Evolutionary conservation across 306 rosid species (phyloP), one percentile per base, ranked within the genome.

Genomic region (Bauhinia variegata): DNA sequence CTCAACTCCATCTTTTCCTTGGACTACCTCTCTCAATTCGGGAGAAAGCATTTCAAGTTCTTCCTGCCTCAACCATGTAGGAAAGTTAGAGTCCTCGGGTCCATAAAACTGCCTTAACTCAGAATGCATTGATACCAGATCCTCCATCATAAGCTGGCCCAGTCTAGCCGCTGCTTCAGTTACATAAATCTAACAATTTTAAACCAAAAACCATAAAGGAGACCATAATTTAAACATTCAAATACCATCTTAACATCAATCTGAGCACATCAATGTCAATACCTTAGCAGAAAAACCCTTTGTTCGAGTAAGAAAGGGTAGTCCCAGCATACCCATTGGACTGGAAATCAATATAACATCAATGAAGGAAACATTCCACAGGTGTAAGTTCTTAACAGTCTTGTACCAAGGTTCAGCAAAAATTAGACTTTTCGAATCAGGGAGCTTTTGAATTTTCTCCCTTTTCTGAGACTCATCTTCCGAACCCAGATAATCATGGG

Each of bases 131-230:
- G 88, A 74, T 68, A 89, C 75, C 82, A 92, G 93, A 55, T 92
- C 96, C 74, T 89, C 91, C 96, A 92, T 82, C 96, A 92, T 79
- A 78, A 92, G 79, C 78, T 81, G 83, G 60, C 96, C 98, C 17
- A 92, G 67, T 75, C 83, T 87, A 23, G 86, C 76, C 1, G 98
- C 54, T 65, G 89, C 96, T 74, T 87, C 91, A 3, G 98, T 89
- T 39, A 59, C 84, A 67, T 85, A 92, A 70, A 92, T 82, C 98
- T 89, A 76, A 50, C 51, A 75, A 73, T 71, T 73, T 52, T 52
- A 74, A 57, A 36, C 31, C 50, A 65, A 53, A 80, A 5, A 58
- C 43, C 14, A 31, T 43, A 67, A 44, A 34, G 32, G 16, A 54
- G 43, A 44, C 8, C 61, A 50, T 5, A 15, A 46, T 53, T 55